These are phyloP conservation scores for Amaranthus hypochondriacus DNA, from an alignment of 148 eudicot genomes.

Conservation along the genomic window DNA sequence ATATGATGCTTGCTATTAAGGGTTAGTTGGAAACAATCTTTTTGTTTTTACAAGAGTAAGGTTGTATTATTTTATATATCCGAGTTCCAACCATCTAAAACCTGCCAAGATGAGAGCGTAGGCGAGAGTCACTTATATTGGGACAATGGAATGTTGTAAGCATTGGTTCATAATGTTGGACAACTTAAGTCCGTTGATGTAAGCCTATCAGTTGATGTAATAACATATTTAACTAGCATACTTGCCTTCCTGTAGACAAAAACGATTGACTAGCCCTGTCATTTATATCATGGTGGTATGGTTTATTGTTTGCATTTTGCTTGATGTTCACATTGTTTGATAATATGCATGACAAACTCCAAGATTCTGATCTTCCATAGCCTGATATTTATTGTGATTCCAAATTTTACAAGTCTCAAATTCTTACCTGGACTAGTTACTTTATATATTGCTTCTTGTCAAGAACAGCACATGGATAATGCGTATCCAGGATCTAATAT, in stretches of 20 bases:
- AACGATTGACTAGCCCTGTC: not conserved
- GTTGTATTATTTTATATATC: too few relatives aligned
- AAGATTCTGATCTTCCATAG: not conserved
- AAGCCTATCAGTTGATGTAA: not conserved
- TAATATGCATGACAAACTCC: not conserved
- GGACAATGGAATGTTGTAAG: too few relatives aligned
- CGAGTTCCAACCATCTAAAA: too few relatives aligned
- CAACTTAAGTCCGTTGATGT: not conserved
- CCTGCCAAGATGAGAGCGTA: too few relatives aligned
- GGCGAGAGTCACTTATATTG: too few relatives aligned
- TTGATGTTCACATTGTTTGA: not conserved
- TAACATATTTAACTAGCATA: not conserved
- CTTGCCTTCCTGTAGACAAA: constrained; percentile 4
- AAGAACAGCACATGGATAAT: constrained; percentile 80
- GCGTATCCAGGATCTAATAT: constrained; percentile 85
- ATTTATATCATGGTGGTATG: not conserved
- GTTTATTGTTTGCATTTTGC: not conserved
- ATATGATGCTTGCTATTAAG: too few relatives aligned
- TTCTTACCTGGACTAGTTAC: constrained; percentile 8
- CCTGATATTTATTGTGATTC: not conserved
- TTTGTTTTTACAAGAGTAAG: too few relatives aligned
- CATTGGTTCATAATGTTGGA: not conserved
- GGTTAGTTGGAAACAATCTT: too few relatives aligned
- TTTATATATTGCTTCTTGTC: constrained; percentile 23
- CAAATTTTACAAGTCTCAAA: not conserved